phyloP scores from a whole-genome alignment of 306 rosid genomes.

The Pyrus pyrifolia region DNA sequence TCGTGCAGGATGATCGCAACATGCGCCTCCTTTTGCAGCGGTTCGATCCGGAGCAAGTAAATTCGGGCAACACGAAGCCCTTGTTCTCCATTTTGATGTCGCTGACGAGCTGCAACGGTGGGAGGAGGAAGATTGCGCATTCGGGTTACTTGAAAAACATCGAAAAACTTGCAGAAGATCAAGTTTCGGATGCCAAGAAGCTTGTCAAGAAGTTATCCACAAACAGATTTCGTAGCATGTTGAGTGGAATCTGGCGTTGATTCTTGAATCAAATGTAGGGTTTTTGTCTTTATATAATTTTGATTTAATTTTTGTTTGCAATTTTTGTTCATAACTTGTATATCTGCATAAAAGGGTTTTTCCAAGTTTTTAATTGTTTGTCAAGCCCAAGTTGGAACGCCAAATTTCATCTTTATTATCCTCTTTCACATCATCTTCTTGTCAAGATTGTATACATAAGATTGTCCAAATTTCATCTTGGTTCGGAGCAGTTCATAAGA shows the following conservation, averaged over 20 bases:
- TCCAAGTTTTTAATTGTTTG: conserved; percentile 14
- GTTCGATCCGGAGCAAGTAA: conserved; percentile 52
- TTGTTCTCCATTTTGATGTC: conserved; percentile 64
- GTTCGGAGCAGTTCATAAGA: no score
- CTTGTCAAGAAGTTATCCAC: conserved; percentile 68
- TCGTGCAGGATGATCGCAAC: conserved; percentile 66
- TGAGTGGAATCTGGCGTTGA: conserved; percentile 67
- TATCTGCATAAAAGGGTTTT: conserved; percentile 27
- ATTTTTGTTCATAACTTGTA: conserved; percentile 43
- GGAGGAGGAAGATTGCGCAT: conserved; percentile 64
- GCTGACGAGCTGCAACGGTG: conserved; percentile 69
- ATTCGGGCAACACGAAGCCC: conserved; percentile 50
- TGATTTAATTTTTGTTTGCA: conserved; percentile 4
- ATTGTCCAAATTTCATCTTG: no score
- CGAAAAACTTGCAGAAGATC: conserved; percentile 78
- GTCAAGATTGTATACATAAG: conserved; percentile 29
- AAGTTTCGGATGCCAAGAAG: conserved; percentile 79
- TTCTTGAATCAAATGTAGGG: conserved; percentile 37
- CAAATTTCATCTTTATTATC: background rate
- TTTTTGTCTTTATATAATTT: background rate
- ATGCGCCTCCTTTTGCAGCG: conserved; percentile 48
- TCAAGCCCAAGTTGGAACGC: background rate
- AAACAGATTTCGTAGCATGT: conserved; percentile 65
- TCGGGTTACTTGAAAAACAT: conserved; percentile 67
- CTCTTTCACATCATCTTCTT: conserved; percentile 13